Evolutionary conservation across 2,329 filamentous ascomycete species (phyloP), one percentile per base, ranked within the genome.

Genomic region (Zymoseptoria brevis): DNA sequence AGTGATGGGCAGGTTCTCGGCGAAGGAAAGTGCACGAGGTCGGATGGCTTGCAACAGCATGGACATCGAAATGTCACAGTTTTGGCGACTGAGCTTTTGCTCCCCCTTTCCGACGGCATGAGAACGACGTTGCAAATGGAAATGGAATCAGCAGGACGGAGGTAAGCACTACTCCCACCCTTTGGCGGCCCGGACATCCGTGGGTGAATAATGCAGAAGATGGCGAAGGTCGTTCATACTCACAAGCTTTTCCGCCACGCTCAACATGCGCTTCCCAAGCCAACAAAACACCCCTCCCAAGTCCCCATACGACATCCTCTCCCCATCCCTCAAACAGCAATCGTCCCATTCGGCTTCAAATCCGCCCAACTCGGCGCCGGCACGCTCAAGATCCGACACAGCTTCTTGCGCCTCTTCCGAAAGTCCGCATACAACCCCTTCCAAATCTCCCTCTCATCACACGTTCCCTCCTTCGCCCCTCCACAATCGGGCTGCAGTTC

Each of bases 401-500:
- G 62, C 51, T 75, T 72, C 63, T 71, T 74, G 58, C 77, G 67
- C 59, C 75, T 69, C 62, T 68, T 62, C 30, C 77, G 64, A 60
- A 79, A 79, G 54, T 77, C 74, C 35, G 76, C 70, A 56, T 79
- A 79, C 58, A 79, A 59, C 8, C 69, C 67, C 64, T 75, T 76
- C 77, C 77, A 79, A 24, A 78, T 73, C 35, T 68, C 72, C 45
- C 76, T 64, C 60, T 78, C 76, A 22, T 59, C 61, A 55, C 69
- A 70, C 11, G 62, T 65, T 35, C 53, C 59, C 30, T 58, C 57
- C 29, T 62, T 60, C 19, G 62, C 62, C 16, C 65, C 64, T 8
- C 57, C 72, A 54, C 78, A 80, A 58, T 76, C 73, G 1, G 78
- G 78, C 69, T 78, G 75, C 63, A 78, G 73, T 58, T 78, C 75